Evolutionary conservation across 176 grass and related monocot species (phyloP).

Genomic region (Saccharum officinarum): DNA sequence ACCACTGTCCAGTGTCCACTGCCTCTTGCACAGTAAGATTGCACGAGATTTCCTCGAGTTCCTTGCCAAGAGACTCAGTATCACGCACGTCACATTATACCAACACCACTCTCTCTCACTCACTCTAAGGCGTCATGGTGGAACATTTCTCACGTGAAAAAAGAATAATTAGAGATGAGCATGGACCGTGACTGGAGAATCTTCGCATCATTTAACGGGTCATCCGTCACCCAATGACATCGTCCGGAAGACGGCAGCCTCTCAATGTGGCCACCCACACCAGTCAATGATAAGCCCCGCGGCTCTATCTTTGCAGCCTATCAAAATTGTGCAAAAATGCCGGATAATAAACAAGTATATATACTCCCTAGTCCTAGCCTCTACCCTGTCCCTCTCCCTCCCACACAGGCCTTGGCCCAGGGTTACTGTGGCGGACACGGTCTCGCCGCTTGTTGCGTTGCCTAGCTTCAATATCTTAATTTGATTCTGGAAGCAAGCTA

Average conservation of each 20-base stretch:
- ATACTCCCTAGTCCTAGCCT: too few species aligned
- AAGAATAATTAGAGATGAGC: neutral
- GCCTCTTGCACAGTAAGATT: too few species aligned
- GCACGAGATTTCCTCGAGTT: neutral
- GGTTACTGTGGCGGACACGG: neutral
- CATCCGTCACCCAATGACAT: neutral
- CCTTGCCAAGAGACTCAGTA: neutral
- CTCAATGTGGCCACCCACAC: conserved; percentile 28
- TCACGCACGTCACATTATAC: neutral
- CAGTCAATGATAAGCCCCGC: conserved; percentile 28
- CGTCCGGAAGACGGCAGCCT: conserved; percentile 14
- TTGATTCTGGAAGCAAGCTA: neutral
- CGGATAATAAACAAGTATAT: neutral
- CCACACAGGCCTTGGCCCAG: neutral
- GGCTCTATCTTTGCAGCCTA: neutral
- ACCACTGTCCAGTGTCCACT: too few species aligned
- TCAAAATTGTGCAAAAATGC: neutral
- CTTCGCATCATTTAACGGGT: neutral
- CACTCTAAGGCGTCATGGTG: neutral
- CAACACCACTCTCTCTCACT: too few species aligned
- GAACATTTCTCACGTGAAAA: neutral
- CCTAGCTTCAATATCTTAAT: conserved; percentile 3
- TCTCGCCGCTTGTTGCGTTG: neutral
- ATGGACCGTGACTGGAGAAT: conserved; percentile 4
- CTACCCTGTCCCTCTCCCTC: neutral